Percentiles rank a stretch among this genome's conserved stretches.
Conservation (phyloP, 371 early-diverging fungal genomes). For the Thermomucor indicae-seudaticae region DNA sequence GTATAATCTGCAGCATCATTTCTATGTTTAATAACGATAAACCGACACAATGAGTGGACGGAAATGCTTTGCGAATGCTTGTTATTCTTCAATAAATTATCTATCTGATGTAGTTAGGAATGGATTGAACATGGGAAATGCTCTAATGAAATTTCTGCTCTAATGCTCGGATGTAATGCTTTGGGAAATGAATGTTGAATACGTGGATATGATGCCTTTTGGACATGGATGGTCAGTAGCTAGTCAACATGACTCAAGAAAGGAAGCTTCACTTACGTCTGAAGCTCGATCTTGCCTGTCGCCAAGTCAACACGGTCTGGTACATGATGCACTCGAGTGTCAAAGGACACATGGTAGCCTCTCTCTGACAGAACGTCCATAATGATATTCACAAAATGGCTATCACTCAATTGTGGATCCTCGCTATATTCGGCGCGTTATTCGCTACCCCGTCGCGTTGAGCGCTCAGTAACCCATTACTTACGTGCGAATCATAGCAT, state of each 20-base stretch:
- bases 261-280: conserved; percentile 25
- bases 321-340: conserved; percentile 49
- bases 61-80: too few species aligned
- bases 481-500: conserved; percentile 60
- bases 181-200: conserved; percentile 63
- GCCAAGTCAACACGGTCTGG: conserved; percentile 55
- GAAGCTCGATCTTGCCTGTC: conserved; percentile 59
- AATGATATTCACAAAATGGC: conserved; percentile 55
- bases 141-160: conserved; percentile 58
- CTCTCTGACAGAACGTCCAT: conserved; percentile 68
- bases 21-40: too few species aligned
- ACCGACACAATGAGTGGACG: too few species aligned
- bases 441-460: too few species aligned
- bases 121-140: background rate
- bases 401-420: conserved; percentile 41
- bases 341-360: conserved; percentile 62
- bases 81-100: too few species aligned
- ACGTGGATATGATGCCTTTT: conserved; percentile 42
- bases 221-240: background rate
- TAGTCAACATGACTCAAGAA: background rate
- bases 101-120: too few species aligned
- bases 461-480: conserved; percentile 4
- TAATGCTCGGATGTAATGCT: conserved; percentile 63
- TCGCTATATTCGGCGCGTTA: conserved; percentile 36
- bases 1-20: too few species aligned